Conservation (phyloP, 2,329 filamentous ascomycete species). For the Fusarium xyrophilum region DNA sequence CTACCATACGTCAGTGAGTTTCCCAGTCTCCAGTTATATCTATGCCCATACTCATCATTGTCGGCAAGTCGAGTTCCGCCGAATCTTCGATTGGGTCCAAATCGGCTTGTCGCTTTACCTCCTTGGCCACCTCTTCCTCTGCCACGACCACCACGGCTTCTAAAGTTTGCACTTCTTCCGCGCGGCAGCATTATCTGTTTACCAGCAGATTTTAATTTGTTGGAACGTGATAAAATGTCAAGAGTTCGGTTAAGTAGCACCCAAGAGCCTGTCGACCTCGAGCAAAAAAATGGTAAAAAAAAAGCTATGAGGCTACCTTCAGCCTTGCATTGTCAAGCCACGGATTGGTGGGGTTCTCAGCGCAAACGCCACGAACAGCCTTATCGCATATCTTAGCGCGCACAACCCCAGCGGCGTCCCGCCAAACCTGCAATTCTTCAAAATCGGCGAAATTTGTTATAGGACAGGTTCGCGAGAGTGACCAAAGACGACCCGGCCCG, state of each 20-base stretch:
- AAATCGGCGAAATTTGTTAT: slow-evolving; percentile 51
- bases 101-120: slow-evolving; percentile 47
- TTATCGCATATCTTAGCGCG: slow-evolving; percentile 58
- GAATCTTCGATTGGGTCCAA: slow-evolving; percentile 48
- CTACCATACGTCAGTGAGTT: slow-evolving; percentile 12
- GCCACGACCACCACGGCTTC: slow-evolving; percentile 44
- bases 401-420: slow-evolving; percentile 57
- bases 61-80: slow-evolving; percentile 48
- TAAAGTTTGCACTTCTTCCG: slow-evolving; percentile 46
- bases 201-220: rapidly evolving
- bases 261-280: neutral
- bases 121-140: slow-evolving; percentile 43
- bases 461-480: slow-evolving; percentile 45
- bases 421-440: slow-evolving; percentile 52
- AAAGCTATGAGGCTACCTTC: slow-evolving; percentile 44
- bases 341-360: slow-evolving; percentile 43
- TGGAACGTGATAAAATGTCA: neutral
- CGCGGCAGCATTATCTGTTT: slow-evolving; percentile 45
- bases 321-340: slow-evolving; percentile 50
- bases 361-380: slow-evolving; percentile 42
- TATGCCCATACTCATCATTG: slow-evolving; percentile 46
- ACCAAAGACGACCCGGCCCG: slow-evolving; percentile 31
- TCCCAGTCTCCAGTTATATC: too few species aligned
- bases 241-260: neutral
- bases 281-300: slow-evolving; percentile 39